Evolutionary conservation across 495 filamentous ascomycete genomes (phyloP).

Genomic region (Trypethelium eluteriae): DNA sequence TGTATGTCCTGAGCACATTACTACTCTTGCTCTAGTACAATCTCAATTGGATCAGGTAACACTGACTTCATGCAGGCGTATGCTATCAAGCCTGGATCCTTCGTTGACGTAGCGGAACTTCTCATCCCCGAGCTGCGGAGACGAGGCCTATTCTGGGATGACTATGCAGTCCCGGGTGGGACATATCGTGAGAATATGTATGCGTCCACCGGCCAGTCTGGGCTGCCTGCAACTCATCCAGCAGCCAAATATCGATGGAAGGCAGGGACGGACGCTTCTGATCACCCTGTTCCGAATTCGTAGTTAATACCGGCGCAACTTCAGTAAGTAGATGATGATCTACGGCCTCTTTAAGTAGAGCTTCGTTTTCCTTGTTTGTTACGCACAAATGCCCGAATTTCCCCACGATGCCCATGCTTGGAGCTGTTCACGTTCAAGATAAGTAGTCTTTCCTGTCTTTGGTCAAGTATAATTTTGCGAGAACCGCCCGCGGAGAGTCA

Average conservation of each 20-base stretch:
- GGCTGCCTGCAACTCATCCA: conserved; percentile 14
- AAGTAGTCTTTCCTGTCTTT: too few species aligned
- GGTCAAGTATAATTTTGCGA: too few species aligned
- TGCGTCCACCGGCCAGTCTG: conserved; percentile 17
- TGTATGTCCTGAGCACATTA: neutral
- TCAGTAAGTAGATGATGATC: too few species aligned
- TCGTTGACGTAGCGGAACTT: conserved; percentile 25
- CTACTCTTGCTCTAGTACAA: too few species aligned
- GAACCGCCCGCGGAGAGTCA: too few species aligned
- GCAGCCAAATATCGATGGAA: conserved; percentile 32
- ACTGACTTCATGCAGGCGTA: neutral
- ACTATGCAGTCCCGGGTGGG: conserved; percentile 39
- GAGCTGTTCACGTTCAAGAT: too few species aligned
- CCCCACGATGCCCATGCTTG: too few species aligned
- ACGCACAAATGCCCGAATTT: too few species aligned
- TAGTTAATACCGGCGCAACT: too few species aligned
- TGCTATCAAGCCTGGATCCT: conserved; percentile 21
- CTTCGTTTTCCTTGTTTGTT: too few species aligned
- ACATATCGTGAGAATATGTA: conserved; percentile 44
- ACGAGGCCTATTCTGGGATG: conserved; percentile 37
- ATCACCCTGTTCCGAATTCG: conserved; percentile 15
- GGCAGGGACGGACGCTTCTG: conserved; percentile 15
- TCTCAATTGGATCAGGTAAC: too few species aligned
- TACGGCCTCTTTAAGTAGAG: too few species aligned
- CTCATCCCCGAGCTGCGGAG: conserved; percentile 20